Percentiles rank a stretch among this genome's conserved stretches.
Conservation (phyloP, 2,329 filamentous ascomycete species). For the Daldinia eschscholtzii region DNA sequence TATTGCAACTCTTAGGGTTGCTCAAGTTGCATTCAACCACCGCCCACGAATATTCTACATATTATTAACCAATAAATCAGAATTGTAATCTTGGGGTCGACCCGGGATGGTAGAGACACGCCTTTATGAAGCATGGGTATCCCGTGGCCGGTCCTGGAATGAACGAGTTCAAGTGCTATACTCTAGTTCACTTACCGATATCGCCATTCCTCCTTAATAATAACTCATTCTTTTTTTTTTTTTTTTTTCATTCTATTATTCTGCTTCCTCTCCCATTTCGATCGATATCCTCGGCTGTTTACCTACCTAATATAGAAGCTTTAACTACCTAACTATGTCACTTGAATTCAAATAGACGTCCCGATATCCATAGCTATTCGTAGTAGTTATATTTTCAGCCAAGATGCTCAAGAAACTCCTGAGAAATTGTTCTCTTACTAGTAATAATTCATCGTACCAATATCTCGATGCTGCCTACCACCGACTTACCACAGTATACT, state of each 20-base stretch:
- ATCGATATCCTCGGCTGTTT: background rate
- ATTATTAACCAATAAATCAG: slow-evolving; percentile 1
- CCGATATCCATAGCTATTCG: background rate
- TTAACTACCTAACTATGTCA: background rate
- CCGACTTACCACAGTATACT: background rate
- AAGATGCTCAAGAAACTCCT: background rate
- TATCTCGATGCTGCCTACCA: background rate
- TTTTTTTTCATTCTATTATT: background rate
- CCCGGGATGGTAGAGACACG: background rate
- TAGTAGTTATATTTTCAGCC: background rate
- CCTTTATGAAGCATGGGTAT: background rate
- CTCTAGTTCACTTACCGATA: background rate
- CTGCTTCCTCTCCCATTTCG: background rate
- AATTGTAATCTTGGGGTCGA: background rate
- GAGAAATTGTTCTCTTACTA: background rate
- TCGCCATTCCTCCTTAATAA: background rate
- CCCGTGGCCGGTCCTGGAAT: background rate
- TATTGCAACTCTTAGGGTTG: slow-evolving; percentile 8
- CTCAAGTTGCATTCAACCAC: slow-evolving; percentile 17
- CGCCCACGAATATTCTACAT: slow-evolving; percentile 17
- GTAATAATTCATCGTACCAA: background rate
- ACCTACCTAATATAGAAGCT: background rate
- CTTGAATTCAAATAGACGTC: background rate
- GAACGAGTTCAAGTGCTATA: background rate
- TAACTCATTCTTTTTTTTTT: background rate